Evolutionary conservation across 164 flowering plant genomes (phyloP), one percentile per base, ranked within the genome.

Genomic region (Sextonia rubra): DNA sequence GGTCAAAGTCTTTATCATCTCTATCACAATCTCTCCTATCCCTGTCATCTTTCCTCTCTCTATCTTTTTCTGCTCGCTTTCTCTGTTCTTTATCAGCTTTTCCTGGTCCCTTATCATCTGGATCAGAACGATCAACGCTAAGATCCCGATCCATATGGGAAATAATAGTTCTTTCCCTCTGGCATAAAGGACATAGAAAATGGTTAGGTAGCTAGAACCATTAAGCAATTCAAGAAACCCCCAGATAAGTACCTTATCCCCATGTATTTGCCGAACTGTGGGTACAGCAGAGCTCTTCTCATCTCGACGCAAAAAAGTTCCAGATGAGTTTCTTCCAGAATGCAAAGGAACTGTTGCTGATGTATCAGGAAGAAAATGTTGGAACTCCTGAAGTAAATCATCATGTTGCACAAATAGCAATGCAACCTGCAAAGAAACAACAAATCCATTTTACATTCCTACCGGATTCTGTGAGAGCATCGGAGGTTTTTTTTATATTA

Each of bases 381-480:
- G 84, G 73, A 90, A 91, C 79, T 89, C 91, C 62, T 15, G 76
- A 58, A 90, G 93, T 55, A 91, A 78, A 77, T 91, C 92, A 63
- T 78, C 72, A 71, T 91, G 91, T 47, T 87, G 86, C 29, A 74
- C 80, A 64, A 91, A 88, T 74, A 91, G 88, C 26, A 69, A 25
- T 47, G 85, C 86, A 25, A 91, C 90, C 97, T 91, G 79, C 74
- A 76, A 80, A 56, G 32, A 56, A 60, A 63, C 58, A 9, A 56
- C n/a, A 17, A 55, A 56, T 29, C 25, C 44, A 68, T 47, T 12
- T 27, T 17, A 68, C 6, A 47, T 26, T 68, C 24, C n/a, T 52
- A 52, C 58, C 14, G 58, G 17, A 52, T 3, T 52, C n/a, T 14
- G 4, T 52, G 17, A 18, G 5, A 18, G 58, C 4, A 52, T 52